Base-by-base conservation (phyloP, 2,329 filamentous ascomycete genomes). In the Geoglossum cookeanum region DNA sequence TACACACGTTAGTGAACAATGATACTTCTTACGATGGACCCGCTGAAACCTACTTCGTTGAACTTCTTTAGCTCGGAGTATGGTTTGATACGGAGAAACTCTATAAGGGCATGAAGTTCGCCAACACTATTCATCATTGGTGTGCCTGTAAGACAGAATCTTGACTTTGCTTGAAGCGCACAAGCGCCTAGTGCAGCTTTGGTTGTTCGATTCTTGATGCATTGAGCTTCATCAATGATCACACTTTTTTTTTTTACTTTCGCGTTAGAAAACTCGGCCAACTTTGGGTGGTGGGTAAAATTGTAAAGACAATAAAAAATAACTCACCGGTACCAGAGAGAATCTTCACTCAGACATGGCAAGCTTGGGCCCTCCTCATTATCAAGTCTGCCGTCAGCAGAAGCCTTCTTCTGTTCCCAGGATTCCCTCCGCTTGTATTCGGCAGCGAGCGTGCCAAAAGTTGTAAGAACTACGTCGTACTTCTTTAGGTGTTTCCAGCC, bases 111-210 rank as follows among this genome's bases (percentile, higher is more conserved):
- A 64, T 79, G 89, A 2, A 94, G 73, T 63, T 96, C 90, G 29
- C 78, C 74, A 2, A 91, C 80, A 11, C 77, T 80, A 63, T 95
- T 95, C 84, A 92, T 92, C 84, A 91, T 89, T 0, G 87, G 87
- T 0, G 87, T 92, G 30, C 87, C 87, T 2, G 83, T 87, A 67
- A 91, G 77, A 65, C 84, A 88, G 72, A 86, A 82, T 53, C 86
- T 76, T 65, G 85, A 79, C 39, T 71, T 73, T 13, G 84, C 73
- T 59, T 77, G 70, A 15, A 92, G 68, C 9, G 70, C 67, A 62
- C 73, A 78, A 33, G 79, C 79, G 3, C 79, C 85, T 60, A 75
- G 74, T 1, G 84, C 78, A 4, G 75, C 71, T 60, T 79, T 77
- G 0, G 84, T 83, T 45, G 71, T 74, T 58, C 77, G 77, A 64